Evolutionary conservation across 2,329 filamentous ascomycete species (phyloP).

Genomic region (Neopestalotiopsis clavispora): DNA sequence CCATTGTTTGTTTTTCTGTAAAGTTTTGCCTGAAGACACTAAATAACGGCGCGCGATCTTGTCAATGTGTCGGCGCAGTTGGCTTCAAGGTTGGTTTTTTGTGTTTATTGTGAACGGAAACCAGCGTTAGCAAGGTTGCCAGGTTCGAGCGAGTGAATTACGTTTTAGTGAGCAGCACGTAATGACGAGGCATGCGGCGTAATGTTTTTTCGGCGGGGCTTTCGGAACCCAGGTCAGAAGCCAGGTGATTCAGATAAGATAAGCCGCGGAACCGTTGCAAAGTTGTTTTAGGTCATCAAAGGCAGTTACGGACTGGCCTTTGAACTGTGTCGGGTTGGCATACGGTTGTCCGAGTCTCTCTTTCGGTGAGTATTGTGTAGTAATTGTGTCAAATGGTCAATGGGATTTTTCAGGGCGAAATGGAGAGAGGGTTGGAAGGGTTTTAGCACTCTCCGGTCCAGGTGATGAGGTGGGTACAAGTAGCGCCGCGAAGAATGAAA

Average conservation of each 20-base stretch:
- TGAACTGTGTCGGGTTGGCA: background rate
- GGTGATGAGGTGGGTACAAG: background rate
- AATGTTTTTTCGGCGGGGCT: background rate
- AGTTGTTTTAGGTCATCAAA: background rate
- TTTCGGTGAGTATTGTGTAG: background rate
- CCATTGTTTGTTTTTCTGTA: conserved; percentile 6
- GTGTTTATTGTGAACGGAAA: background rate
- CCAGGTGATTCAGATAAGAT: conserved; percentile 9
- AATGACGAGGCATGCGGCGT: background rate
- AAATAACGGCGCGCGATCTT: background rate
- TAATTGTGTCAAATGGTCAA: background rate
- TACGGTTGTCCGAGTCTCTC: background rate
- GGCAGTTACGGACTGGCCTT: background rate
- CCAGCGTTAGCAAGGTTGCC: background rate
- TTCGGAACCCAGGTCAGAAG: background rate
- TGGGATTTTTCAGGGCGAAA: background rate
- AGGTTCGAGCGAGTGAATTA: conserved; percentile 10
- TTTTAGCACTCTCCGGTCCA: conserved; percentile 2
- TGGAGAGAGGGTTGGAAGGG: background rate
- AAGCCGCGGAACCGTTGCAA: background rate
- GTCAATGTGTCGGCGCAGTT: background rate
- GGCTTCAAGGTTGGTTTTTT: background rate
- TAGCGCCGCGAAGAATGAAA: background rate
- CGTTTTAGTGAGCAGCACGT: background rate
- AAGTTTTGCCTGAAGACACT: background rate